Evolutionary conservation across 108 stramenopile genomes (phyloP), one percentile per base, ranked within the genome.

Genomic region (Fragilaria crotonensis): DNA sequence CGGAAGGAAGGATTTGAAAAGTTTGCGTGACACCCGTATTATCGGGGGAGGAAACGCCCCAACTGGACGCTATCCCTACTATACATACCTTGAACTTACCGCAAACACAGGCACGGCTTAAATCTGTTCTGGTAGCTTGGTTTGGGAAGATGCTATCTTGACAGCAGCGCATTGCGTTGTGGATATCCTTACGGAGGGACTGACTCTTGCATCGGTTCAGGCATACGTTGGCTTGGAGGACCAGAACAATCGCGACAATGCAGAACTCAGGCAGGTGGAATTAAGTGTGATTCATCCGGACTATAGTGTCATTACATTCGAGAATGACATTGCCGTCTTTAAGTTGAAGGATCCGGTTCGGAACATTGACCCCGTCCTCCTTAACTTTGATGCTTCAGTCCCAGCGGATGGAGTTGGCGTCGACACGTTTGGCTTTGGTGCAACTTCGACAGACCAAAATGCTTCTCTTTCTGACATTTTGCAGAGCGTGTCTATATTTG

Each of bases 11-110:
- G 36, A 7, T 7, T 41, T 41, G 14, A 41, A 41, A 41, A 11
- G 11, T 14, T 11, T 11, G 14, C 14, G 11, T 11, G 14, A 41
- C 36, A 41, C 64, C 0, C 64, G 78, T 20, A 75, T 87, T 29
- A 73, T 87, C 7, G 80, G 80, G 29, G 85, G 85, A 7, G 45
- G 20, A 0, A 44, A 54, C 28, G 72, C 80, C n/a, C 21, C 45
- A 9, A 17, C 54, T 17, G 44, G 31, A 19, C 72, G 78, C 9
- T 85, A 71, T 52, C 80, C 84, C 45, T 85, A 77, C 46, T 52
- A 69, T 48, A 57, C 77, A 4, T 58, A 76, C 26, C 56, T 71
- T 53, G 52, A 72, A n/a, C 11, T 41, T n/a, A n/a, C n/a, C 11
- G 11, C 7, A 41, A 41, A 7, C 4, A 17, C 21, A 2, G n/a